phyloP scores from a whole-genome alignment of 768 basidiomycete genomes.

The Lenzites betulinus region DNA sequence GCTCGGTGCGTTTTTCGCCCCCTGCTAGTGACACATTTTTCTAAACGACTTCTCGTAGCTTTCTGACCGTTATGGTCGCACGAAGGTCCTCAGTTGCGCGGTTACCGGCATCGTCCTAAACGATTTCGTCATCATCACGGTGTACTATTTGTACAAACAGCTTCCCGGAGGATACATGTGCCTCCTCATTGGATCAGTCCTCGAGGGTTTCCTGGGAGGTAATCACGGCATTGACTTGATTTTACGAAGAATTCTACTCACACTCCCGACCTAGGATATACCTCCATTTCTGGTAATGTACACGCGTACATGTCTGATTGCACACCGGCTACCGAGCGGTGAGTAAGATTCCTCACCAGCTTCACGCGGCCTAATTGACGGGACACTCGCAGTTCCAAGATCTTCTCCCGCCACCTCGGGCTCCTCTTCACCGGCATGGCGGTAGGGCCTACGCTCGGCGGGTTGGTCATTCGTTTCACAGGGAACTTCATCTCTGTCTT shows the following conservation, averaged over 20 bases:
- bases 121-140: slow-evolving; percentile 69
- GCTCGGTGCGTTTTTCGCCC: slow-evolving; percentile 52
- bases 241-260: background rate
- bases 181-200: slow-evolving; percentile 59
- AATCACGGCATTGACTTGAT: too few species aligned
- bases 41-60: slow-evolving; percentile 44
- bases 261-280: slow-evolving; percentile 6
- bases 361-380: slow-evolving; percentile 4
- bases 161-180: slow-evolving; percentile 87
- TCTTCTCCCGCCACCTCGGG: slow-evolving; percentile 67
- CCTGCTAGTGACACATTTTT: background rate
- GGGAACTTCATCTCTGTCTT: slow-evolving; percentile 64
- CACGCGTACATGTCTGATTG: slow-evolving; percentile 76
- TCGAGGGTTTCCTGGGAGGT: slow-evolving; percentile 79
- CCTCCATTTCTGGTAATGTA: slow-evolving; percentile 45
- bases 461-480: slow-evolving; percentile 60
- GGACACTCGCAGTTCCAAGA: slow-evolving; percentile 49
- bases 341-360: slow-evolving; percentile 5
- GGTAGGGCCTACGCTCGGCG: slow-evolving; percentile 76
- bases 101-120: slow-evolving; percentile 59
- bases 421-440: slow-evolving; percentile 75
- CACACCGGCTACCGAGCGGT: slow-evolving; percentile 59
- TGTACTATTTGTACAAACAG: slow-evolving; percentile 54
- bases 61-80: slow-evolving; percentile 79
- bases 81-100: slow-evolving; percentile 60